Conservation (phyloP, 78 protist species). For the slime mould (Dictyostelium discoideum) region dicty_2.7 NC_007089.4:3945001-3945500, state of each 20-base stretch:
- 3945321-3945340: not conserved
- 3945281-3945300: not conserved
- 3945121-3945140: not conserved
- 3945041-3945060: not conserved
- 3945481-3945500: constrained; percentile 10
- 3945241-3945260: not conserved
- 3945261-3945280: not conserved
- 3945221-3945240: not conserved
- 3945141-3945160: not conserved
- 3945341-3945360: not conserved
- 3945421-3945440: not conserved
- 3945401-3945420: not conserved
- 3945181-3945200: no score
- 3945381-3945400: not conserved
- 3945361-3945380: constrained; percentile 2
- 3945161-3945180: not conserved
- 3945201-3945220: constrained; percentile 4
- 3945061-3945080: not conserved
- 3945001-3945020: constrained; percentile 20
- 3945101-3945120: not conserved
- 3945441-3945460: not conserved
- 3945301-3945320: not conserved
- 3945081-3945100: not conserved
- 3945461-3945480: not conserved
- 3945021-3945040: constrained; percentile 37